Percentiles rank a stretch among this genome's conserved stretches.
These are phyloP conservation scores for Phytopythium kandeliae DNA, from an alignment of 352 stramenopile species.

Conservation along the genomic window DNA sequence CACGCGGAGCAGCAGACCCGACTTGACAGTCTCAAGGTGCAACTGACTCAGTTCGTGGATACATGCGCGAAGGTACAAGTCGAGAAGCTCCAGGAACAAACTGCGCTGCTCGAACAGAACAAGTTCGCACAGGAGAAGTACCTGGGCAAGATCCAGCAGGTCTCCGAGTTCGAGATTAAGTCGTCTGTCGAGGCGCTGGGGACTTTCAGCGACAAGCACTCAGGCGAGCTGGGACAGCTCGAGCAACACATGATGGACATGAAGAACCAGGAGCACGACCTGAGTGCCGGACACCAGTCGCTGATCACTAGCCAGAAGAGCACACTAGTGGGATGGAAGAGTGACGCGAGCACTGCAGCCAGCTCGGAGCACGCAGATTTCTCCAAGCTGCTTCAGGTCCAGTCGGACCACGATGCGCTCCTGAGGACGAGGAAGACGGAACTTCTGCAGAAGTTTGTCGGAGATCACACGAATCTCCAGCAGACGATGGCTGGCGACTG, in stretches of 20 bases:
- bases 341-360: slow-evolving; percentile 7
- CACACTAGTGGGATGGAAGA: slow-evolving; percentile 15
- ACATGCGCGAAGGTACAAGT: slow-evolving; percentile 32
- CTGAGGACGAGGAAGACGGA: slow-evolving; percentile 13
- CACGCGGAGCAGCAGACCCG: slow-evolving; percentile 34
- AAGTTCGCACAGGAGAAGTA: slow-evolving; percentile 27
- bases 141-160: slow-evolving; percentile 23
- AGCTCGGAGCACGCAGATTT: slow-evolving; percentile 12
- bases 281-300: slow-evolving; percentile 13
- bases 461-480: slow-evolving; percentile 21
- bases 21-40: slow-evolving; percentile 34
- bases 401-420: slow-evolving; percentile 12
- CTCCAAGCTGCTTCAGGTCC: slow-evolving; percentile 16
- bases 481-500: slow-evolving; percentile 17
- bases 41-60: slow-evolving; percentile 38
- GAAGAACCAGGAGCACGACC: slow-evolving; percentile 13
- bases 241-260: slow-evolving; percentile 22
- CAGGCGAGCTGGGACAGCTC: slow-evolving; percentile 17
- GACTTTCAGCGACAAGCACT: slow-evolving; percentile 24
- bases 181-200: slow-evolving; percentile 24
- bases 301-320: slow-evolving; percentile 18
- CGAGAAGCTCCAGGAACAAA: slow-evolving; percentile 39
- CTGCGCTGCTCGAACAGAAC: slow-evolving; percentile 32
- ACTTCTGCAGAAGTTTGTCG: slow-evolving; percentile 22
- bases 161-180: slow-evolving; percentile 33